Evolutionary conservation across 441 rosid species (phyloP).

Genomic region (Pelargonium cotyledonis): DNA sequence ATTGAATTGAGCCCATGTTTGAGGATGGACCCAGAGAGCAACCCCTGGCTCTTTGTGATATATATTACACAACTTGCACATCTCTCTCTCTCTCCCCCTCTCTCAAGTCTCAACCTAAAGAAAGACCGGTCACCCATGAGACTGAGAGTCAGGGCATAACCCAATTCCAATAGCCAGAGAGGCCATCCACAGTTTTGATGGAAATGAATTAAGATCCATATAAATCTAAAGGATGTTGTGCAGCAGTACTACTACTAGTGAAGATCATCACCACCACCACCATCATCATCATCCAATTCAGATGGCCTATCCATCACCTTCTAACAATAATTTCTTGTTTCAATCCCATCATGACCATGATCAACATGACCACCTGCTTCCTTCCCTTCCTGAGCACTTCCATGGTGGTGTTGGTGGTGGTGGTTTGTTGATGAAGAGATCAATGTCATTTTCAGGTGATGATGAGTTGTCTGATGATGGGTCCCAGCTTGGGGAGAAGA

Average conservation of each 20-base stretch:
- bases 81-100: no score
- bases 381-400: neutral
- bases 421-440: slow-evolving; percentile 70
- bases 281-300: neutral
- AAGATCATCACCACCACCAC: no score
- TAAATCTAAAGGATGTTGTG: neutral
- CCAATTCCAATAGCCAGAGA: no score
- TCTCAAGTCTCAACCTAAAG: no score
- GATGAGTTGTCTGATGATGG: slow-evolving; percentile 94
- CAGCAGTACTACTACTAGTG: neutral
- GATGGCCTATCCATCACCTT: slow-evolving; percentile 4
- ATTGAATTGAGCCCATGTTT: no score
- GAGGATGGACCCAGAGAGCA: no score
- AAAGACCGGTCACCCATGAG: no score
- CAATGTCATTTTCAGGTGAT: slow-evolving; percentile 69
- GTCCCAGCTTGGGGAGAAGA: slow-evolving; percentile 82
- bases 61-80: no score
- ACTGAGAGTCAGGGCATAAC: no score
- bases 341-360: neutral
- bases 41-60: no score
- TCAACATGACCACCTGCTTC: neutral
- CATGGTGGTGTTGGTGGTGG: slow-evolving; percentile 8
- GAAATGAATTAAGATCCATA: neutral
- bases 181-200: no score
- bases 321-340: neutral